Evolutionary conservation across 208 protist genomes (phyloP), one percentile per base, ranked within the genome.

Genomic region (Leishmania major): DNA sequence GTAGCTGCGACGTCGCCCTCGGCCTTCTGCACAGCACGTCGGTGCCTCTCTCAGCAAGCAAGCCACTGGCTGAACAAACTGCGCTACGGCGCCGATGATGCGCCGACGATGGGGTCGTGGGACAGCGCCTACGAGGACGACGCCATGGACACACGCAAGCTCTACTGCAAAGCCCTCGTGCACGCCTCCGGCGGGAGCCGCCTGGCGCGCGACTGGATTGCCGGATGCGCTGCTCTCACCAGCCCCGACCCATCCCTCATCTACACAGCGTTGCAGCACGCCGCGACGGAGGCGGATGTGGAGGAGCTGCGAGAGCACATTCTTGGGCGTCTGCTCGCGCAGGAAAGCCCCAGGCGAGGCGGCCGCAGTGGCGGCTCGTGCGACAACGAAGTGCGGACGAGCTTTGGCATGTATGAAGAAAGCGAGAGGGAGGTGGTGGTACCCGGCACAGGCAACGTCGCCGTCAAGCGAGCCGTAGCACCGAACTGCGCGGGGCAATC

Each of bases 101-200:
- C 88, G 0, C 92, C 92, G 43, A 79, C 88, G 66, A 88, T 96
- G 60, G 94, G 92, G 35, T 84, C 76, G 72, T 85, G 75, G 74
- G 83, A 69, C 62, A 85, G 84, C 64, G 69, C 85, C 35, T 86
- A 79, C 59, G 84, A 83, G 40, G 84, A 85, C 37, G 82, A 81
- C 17, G 84, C 88, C 31, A 77, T 92, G 55, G 71, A 78, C 73
- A 91, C 89, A 51, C 91, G 87, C 7, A 88, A 92, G 78, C 82
- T 93, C 22, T 97, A 97, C 86, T 96, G 92, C 83, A 94, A 95
- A 80, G 94, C 94, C 22, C 88, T 96, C 55, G 81, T 96, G 57
- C 87, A 93, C 78, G 89, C 91, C 70, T 90, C 87, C 2, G 91
- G 94, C 19, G 93, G 91, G 11, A 89, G 89, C 25, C 87, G 93